phyloP scores from a whole-genome alignment of 2,329 filamentous ascomycete species.

The Cytospora paraplurivora region DNA sequence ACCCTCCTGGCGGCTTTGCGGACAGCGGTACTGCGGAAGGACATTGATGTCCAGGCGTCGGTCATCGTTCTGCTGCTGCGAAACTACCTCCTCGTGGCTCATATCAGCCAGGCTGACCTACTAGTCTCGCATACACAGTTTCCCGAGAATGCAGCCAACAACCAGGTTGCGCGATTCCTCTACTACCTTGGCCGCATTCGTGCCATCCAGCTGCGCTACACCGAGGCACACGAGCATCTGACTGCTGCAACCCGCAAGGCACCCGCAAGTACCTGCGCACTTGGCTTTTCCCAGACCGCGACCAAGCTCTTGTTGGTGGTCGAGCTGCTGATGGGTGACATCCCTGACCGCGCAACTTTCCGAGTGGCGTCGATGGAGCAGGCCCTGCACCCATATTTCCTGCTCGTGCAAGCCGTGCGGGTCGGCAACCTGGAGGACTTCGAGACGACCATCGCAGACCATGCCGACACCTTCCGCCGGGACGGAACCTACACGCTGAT shows the following conservation, averaged over 20 bases:
- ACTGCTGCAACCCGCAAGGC: slow-evolving; percentile 94
- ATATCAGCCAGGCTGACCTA: slow-evolving; percentile 95
- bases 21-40: slow-evolving; percentile 94
- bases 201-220: slow-evolving; percentile 94
- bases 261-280: slow-evolving; percentile 82
- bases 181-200: slow-evolving; percentile 97
- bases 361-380: slow-evolving; percentile 84
- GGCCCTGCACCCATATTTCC: slow-evolving; percentile 87
- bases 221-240: slow-evolving; percentile 92
- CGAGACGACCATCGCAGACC: slow-evolving; percentile 78
- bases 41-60: slow-evolving; percentile 94
- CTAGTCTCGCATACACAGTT: slow-evolving; percentile 96
- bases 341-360: slow-evolving; percentile 93
- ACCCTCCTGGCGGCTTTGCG: slow-evolving; percentile 84
- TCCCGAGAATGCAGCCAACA: slow-evolving; percentile 91
- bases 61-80: slow-evolving; percentile 93
- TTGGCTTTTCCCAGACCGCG: slow-evolving; percentile 93
- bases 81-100: slow-evolving; percentile 93
- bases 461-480: slow-evolving; percentile 83
- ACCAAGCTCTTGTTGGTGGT: slow-evolving; percentile 97
- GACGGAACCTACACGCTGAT: slow-evolving; percentile 96
- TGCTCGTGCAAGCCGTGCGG: slow-evolving; percentile 91
- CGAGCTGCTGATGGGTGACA: slow-evolving; percentile 97
- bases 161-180: slow-evolving; percentile 94
- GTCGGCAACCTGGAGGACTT: slow-evolving; percentile 97